Percentiles rank a stretch among this genome's conserved stretches.
These are phyloP conservation scores for Penicillium sp. DNA, from an alignment of 2,329 filamentous ascomycete genomes.

Conservation along the genomic window DNA sequence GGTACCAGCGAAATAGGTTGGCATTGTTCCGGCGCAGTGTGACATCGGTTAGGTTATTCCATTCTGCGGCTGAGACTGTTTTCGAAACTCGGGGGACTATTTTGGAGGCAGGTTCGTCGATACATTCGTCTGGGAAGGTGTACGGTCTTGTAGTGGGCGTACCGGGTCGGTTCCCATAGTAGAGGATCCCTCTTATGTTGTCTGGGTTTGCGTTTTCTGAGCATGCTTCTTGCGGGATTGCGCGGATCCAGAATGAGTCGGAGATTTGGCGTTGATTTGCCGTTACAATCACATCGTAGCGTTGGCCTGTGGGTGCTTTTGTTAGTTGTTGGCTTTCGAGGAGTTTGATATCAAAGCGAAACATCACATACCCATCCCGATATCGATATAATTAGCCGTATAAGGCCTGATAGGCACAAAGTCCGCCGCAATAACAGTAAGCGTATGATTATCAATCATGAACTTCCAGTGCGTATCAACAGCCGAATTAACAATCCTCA, in stretches of 20 bases:
- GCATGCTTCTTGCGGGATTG: conserved; percentile 44
- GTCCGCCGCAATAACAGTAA: conserved; percentile 58
- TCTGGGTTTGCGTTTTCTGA: conserved; percentile 38
- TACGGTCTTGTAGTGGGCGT: conserved; percentile 19
- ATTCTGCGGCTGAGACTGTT: conserved; percentile 14
- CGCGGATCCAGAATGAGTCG: conserved; percentile 42
- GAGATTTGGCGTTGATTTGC: conserved; percentile 23
- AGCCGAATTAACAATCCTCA: conserved; percentile 30
- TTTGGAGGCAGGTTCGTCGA: conserved; percentile 28
- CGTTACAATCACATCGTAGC: conserved; percentile 39
- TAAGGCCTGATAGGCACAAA: conserved; percentile 59
- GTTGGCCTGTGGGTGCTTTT: conserved; percentile 26
- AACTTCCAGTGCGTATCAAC: conserved; percentile 40
- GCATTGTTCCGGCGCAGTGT: conserved; percentile 11
- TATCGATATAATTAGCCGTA: conserved; percentile 44
- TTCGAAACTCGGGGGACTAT: conserved; percentile 25
- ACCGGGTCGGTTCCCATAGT: conserved; percentile 27
- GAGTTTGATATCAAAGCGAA: background rate
- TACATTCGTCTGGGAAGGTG: conserved; percentile 20
- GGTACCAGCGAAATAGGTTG: conserved; percentile 30
- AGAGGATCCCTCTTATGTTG: conserved; percentile 52
- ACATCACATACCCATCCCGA: conserved; percentile 41
- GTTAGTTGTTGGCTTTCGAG: background rate
- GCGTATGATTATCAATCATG: conserved; percentile 50
- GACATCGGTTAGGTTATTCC: conserved; percentile 16